phyloP scores from a whole-genome alignment of 2,329 filamentous ascomycete genomes.

The Beauveria sp. region DNA sequence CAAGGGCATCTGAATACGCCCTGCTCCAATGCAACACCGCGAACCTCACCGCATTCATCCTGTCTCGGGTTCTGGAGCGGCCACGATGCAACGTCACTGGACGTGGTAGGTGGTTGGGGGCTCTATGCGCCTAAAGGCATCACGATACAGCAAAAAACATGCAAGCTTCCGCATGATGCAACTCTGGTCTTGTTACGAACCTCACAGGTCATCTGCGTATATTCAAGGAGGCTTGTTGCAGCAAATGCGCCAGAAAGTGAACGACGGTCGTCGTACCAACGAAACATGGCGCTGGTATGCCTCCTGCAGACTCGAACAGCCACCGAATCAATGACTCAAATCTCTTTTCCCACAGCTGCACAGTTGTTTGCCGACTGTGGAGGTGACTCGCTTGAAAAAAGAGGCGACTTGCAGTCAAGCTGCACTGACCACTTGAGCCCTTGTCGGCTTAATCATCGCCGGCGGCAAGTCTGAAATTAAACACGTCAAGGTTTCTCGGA shows the following conservation, averaged over 20 bases:
- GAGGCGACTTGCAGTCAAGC: background rate
- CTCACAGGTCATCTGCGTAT: background rate
- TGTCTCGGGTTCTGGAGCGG: background rate
- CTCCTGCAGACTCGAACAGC: background rate
- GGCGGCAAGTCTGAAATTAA: background rate
- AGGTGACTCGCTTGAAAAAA: background rate
- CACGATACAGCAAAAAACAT: background rate
- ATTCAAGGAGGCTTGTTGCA: background rate
- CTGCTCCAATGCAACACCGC: background rate
- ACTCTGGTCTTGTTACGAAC: background rate
- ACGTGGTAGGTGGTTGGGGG: background rate
- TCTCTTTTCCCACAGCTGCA: background rate
- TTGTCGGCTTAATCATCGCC: background rate
- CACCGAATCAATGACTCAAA: background rate
- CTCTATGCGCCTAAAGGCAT: background rate
- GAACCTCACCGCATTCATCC: slow-evolving; percentile 2
- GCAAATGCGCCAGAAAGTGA: background rate
- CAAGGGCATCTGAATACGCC: background rate
- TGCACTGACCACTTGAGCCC: background rate
- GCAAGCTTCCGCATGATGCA: background rate
- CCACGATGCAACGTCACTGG: background rate
- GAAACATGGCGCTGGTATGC: background rate
- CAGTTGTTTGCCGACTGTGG: background rate
- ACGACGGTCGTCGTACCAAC: background rate
- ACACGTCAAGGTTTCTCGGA: background rate